phyloP scores from a whole-genome alignment of 2,329 filamentous ascomycete genomes.

The Cercospora berteroae region DNA sequence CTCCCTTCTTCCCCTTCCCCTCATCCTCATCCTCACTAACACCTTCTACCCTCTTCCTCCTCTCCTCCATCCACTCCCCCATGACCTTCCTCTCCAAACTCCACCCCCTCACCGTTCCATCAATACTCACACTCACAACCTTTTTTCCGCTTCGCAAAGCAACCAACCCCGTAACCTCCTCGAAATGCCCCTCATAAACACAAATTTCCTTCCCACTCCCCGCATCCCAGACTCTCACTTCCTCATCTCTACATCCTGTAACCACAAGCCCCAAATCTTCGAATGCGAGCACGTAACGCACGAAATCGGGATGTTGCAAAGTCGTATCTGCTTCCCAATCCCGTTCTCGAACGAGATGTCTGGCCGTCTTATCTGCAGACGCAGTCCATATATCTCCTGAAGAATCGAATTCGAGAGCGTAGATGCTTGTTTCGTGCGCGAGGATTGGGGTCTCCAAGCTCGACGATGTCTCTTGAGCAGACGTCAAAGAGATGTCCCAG shows the following conservation, averaged over 20 bases:
- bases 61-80: constrained; percentile 52
- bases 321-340: constrained; percentile 70
- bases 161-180: constrained; percentile 82
- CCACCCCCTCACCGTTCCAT: constrained; percentile 86
- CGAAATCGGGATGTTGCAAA: constrained; percentile 82
- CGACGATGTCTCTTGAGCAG: constrained; percentile 53
- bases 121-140: constrained; percentile 81
- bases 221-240: constrained; percentile 83
- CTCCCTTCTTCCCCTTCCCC: constrained; percentile 40
- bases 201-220: constrained; percentile 35
- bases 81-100: constrained; percentile 63
- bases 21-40: constrained; percentile 46
- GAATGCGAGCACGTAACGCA: constrained; percentile 72
- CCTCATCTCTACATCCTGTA: constrained; percentile 87
- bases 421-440: constrained; percentile 88
- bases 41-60: constrained; percentile 47
- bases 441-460: constrained; percentile 58
- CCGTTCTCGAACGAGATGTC: constrained; percentile 69
- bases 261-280: constrained; percentile 69
- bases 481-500: constrained; percentile 62
- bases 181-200: constrained; percentile 70
- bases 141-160: constrained; percentile 47
- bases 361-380: constrained; percentile 83
- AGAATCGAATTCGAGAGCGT: constrained; percentile 66
- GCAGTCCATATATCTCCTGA: constrained; percentile 85